Percentiles rank a stretch among this genome's conserved stretches.
These are phyloP conservation scores for Verruconis gallopava DNA, from an alignment of 2,329 filamentous ascomycete species.

Conservation along the genomic window DNA sequence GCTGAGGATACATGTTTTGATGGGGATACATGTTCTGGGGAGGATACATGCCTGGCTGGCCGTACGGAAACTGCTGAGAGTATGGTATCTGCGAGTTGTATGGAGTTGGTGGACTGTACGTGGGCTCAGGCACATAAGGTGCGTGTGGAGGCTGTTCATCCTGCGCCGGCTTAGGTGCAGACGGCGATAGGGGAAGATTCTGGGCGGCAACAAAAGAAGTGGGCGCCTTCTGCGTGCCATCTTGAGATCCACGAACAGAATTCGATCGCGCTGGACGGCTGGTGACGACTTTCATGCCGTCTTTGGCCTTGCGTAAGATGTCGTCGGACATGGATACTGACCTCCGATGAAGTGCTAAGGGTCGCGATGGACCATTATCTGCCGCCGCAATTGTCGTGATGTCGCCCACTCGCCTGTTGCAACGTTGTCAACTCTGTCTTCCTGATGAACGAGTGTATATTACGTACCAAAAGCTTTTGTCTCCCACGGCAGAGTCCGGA, in stretches of 20 bases:
- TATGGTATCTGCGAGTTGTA: too few relatives aligned
- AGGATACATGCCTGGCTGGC: too few relatives aligned
- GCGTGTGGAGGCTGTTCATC: too few relatives aligned
- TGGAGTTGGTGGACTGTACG: too few relatives aligned
- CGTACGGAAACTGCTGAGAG: too few relatives aligned
- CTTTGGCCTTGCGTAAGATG: not conserved
- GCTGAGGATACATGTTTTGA: too few relatives aligned
- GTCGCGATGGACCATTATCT: not conserved
- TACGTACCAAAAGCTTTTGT: not conserved
- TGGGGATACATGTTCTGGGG: too few relatives aligned
- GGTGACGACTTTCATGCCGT: not conserved
- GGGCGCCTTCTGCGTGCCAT: not conserved
- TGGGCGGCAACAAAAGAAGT: not conserved
- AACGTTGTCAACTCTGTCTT: too few relatives aligned
- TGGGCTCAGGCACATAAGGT: too few relatives aligned
- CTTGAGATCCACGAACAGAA: not conserved
- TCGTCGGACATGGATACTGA: not conserved
- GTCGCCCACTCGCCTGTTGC: not conserved
- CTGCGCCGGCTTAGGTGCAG: too few relatives aligned
- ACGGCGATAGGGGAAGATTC: too few relatives aligned
- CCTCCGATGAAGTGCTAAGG: not conserved
- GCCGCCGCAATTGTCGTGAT: not conserved
- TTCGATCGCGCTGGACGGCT: not conserved
- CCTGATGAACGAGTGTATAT: not conserved
- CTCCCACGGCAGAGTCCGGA: not conserved